Conservation (phyloP, 2,329 filamentous ascomycete species). For the Sphaerostilbella broomeana region DNA sequence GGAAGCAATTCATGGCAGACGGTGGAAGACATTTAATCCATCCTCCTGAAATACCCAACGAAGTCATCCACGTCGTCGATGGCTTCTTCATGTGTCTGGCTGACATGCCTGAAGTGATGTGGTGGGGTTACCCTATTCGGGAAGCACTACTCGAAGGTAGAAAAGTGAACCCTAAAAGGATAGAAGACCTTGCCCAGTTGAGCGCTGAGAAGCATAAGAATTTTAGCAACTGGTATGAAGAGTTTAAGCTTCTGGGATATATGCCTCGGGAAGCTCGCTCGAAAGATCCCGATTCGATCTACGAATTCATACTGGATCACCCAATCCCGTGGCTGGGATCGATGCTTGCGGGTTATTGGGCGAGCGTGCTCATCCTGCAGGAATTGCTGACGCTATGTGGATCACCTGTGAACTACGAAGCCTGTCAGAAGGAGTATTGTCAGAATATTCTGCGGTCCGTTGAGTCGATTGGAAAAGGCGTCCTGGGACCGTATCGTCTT, state of each 20-base stretch:
- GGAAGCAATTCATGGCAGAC: conserved; percentile 29
- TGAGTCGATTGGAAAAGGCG: conserved; percentile 30
- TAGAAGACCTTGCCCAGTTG: conserved; percentile 24
- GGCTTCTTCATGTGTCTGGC: conserved; percentile 29
- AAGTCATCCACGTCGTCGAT: conserved; percentile 24
- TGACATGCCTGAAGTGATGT: conserved; percentile 28
- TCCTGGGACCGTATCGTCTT: conserved; percentile 34
- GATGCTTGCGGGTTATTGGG: conserved; percentile 32
- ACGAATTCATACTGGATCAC: conserved; percentile 27
- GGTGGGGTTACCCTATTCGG: conserved; percentile 21
- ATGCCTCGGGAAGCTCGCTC: conserved; percentile 24
- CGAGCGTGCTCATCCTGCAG: conserved; percentile 34
- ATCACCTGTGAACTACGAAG: conserved; percentile 21
- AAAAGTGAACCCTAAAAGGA: conserved; percentile 23
- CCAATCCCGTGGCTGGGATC: conserved; percentile 28
- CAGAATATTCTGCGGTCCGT: conserved; percentile 31
- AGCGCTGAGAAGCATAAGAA: conserved; percentile 24
- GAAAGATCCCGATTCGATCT: conserved; percentile 26
- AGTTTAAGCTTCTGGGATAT: conserved; percentile 20
- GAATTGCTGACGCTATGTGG: conserved; percentile 30
- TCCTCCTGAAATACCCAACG: conserved; percentile 17
- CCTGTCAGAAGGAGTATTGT: conserved; percentile 23
- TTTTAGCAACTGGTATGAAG: conserved; percentile 28
- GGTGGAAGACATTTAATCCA: conserved; percentile 22
- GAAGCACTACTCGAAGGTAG: conserved; percentile 18